Percentiles rank a stretch among this genome's conserved stretches.
Evolutionary conservation across 2,329 filamentous ascomycete species (phyloP).

Genomic region (Pseudogymnoascus sp.): DNA sequence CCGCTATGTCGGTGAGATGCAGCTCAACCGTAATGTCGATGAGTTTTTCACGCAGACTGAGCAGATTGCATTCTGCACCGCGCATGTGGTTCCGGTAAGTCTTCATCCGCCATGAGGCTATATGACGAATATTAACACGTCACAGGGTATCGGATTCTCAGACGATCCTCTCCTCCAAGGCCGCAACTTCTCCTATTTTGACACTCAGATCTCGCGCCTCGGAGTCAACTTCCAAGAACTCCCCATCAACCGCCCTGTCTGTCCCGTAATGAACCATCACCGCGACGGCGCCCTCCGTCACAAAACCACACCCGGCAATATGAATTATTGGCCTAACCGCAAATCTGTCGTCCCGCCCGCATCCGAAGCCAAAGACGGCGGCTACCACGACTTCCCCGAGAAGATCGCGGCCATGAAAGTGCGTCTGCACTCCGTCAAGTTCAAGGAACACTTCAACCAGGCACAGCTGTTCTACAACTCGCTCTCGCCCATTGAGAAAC

Average conservation of each 20-base stretch:
- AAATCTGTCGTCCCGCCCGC: slow-evolving; percentile 58
- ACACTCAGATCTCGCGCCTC: slow-evolving; percentile 63
- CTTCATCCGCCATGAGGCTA: slow-evolving; percentile 53
- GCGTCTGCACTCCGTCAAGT: slow-evolving; percentile 63
- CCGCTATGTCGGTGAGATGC: slow-evolving; percentile 70
- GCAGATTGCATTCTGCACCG: slow-evolving; percentile 76
- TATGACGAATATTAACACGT: slow-evolving; percentile 17
- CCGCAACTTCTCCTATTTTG: slow-evolving; percentile 61
- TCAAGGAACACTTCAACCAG: slow-evolving; percentile 70
- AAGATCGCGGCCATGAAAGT: slow-evolving; percentile 64
- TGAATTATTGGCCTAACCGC: slow-evolving; percentile 77
- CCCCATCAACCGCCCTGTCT: slow-evolving; percentile 69
- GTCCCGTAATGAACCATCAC: slow-evolving; percentile 69
- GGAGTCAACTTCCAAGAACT: slow-evolving; percentile 71
- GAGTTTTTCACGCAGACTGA: slow-evolving; percentile 80
- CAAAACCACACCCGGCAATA: slow-evolving; percentile 63
- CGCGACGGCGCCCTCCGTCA: slow-evolving; percentile 68
- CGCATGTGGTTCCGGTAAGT: slow-evolving; percentile 70
- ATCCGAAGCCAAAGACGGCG: slow-evolving; percentile 49
- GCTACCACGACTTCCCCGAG: slow-evolving; percentile 60
- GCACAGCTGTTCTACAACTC: slow-evolving; percentile 82
- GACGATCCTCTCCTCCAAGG: slow-evolving; percentile 70
- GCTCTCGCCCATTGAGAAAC: slow-evolving; percentile 57
- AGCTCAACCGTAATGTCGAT: slow-evolving; percentile 72
- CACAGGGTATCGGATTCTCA: slow-evolving; percentile 61